These are phyloP conservation scores for Aspergillus ostianus DNA, from an alignment of 495 filamentous ascomycete genomes.

Conservation along the genomic window DNA sequence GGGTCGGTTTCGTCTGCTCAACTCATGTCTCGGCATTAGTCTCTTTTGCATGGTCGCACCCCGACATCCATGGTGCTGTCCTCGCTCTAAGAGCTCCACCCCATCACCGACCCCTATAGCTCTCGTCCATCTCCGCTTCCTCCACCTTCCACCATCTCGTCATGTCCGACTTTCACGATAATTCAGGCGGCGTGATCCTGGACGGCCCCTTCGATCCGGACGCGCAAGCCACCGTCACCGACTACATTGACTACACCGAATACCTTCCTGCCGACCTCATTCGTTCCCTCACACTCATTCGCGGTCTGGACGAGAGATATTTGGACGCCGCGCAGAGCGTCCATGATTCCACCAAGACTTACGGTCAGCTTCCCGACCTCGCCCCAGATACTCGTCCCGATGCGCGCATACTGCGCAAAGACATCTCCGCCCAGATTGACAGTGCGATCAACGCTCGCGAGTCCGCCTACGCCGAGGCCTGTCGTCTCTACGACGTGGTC, in stretches of 20 bases:
- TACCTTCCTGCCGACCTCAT: constrained; percentile 91
- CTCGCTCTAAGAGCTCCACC: constrained; percentile 14
- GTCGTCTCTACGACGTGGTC: constrained; percentile 73
- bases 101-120: constrained; percentile 12
- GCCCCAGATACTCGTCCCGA: constrained; percentile 53
- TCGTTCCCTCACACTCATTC: constrained; percentile 85
- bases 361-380: constrained; percentile 66
- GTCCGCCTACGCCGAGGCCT: constrained; percentile 78
- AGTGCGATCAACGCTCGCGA: constrained; percentile 73
- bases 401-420: constrained; percentile 61
- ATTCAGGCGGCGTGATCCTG: constrained; percentile 46
- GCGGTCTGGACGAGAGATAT: constrained; percentile 75
- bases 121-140: constrained; percentile 12
- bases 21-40: constrained; percentile 6
- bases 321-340: constrained; percentile 61
- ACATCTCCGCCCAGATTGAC: constrained; percentile 72
- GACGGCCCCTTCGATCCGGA: constrained; percentile 72
- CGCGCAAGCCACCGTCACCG: constrained; percentile 88
- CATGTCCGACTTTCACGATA: constrained; percentile 40
- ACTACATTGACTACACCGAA: constrained; percentile 96
- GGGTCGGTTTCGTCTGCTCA: background rate
- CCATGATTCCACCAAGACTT: constrained; percentile 69
- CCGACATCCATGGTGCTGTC: constrained; percentile 20
- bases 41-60: constrained; percentile 18
- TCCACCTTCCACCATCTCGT: constrained; percentile 1